A percentile compares a stretch with the other conserved stretches of the same genome.
Evolutionary conservation across 140 eudicot species (phyloP).

Genomic region (Senecio squalidus): DNA sequence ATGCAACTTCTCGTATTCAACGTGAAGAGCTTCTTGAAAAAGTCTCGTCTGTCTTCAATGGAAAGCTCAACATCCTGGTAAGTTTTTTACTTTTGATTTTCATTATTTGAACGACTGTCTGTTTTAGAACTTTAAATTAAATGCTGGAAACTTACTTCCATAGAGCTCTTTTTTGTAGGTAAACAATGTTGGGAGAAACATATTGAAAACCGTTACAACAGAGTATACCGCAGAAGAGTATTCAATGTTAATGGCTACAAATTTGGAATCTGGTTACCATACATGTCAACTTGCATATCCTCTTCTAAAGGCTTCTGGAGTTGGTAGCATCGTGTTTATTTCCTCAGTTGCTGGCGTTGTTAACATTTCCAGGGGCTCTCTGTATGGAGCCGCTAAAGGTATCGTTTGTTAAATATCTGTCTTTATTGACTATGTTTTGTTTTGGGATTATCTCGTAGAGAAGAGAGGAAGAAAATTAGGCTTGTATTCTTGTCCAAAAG

Average conservation of each 20-base stretch:
- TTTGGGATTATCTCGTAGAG: too few species aligned
- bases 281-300: slow-evolving; percentile 73
- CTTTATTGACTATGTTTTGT: not conserved
- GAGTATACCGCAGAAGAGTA: slow-evolving; percentile 61
- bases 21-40: slow-evolving; percentile 50
- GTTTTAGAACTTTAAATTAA: too few species aligned
- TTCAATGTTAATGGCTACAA: slow-evolving; percentile 58
- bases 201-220: slow-evolving; percentile 44
- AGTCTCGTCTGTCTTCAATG: slow-evolving; percentile 50
- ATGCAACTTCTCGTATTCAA: slow-evolving; percentile 45
- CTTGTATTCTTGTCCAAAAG: too few species aligned
- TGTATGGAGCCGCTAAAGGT: slow-evolving; percentile 83
- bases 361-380: slow-evolving; percentile 44
- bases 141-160: not conserved
- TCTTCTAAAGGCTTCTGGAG: slow-evolving; percentile 65
- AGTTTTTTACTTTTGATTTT: slow-evolving; percentile 10
- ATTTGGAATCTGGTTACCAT: slow-evolving; percentile 75
- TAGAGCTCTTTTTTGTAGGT: slow-evolving; percentile 28
- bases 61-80: slow-evolving; percentile 82
- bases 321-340: slow-evolving; percentile 66
- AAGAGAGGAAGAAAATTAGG: too few species aligned
- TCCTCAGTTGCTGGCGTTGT: slow-evolving; percentile 76
- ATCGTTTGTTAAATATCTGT: not conserved
- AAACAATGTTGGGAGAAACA: slow-evolving; percentile 83
- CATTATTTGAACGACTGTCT: not conserved